Percentiles rank a stretch among this genome's conserved stretches.
Evolutionary conservation across 257 asterid genomes (phyloP).

Genomic region (Solanum chilense): DNA sequence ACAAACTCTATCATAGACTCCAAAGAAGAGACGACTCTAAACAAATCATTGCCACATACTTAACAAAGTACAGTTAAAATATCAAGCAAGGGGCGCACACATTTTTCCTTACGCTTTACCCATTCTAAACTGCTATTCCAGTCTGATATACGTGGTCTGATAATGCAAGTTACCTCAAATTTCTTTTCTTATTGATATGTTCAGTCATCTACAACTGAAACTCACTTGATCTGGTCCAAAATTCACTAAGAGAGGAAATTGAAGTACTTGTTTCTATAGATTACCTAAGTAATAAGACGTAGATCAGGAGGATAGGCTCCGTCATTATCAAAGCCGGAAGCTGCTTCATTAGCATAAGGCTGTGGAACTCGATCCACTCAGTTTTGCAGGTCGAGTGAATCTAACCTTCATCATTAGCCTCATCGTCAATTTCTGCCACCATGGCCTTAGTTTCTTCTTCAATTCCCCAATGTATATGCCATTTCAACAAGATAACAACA

Average conservation of each 20-base stretch:
- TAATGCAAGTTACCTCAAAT: not conserved
- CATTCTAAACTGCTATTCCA: not conserved
- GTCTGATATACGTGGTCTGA: not conserved
- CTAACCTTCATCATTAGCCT: conserved; percentile 68
- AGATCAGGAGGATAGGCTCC: conserved; percentile 72
- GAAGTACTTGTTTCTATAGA: not conserved
- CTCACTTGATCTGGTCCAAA: not conserved
- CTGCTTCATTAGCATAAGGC: conserved; percentile 59
- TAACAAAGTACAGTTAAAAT: not conserved
- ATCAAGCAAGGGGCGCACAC: not conserved
- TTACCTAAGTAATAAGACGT: conserved; percentile 58
- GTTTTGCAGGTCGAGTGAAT: conserved; percentile 57
- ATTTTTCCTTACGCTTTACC: not conserved
- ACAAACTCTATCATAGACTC: not conserved
- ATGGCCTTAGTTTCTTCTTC: conserved; percentile 70
- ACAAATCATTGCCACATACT: not conserved
- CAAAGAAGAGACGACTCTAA: not conserved
- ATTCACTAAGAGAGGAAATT: not conserved
- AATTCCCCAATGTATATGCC: conserved; percentile 34
- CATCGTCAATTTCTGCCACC: conserved; percentile 77
- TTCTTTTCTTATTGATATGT: not conserved
- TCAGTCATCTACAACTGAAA: not conserved
- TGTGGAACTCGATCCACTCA: conserved; percentile 61
- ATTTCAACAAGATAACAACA: conserved; percentile 66
- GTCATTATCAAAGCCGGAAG: conserved; percentile 68